Evolutionary conservation across 2,329 filamentous ascomycete genomes (phyloP), one percentile per base, ranked within the genome.

Genomic region (Purpureocillium lavendulum): DNA sequence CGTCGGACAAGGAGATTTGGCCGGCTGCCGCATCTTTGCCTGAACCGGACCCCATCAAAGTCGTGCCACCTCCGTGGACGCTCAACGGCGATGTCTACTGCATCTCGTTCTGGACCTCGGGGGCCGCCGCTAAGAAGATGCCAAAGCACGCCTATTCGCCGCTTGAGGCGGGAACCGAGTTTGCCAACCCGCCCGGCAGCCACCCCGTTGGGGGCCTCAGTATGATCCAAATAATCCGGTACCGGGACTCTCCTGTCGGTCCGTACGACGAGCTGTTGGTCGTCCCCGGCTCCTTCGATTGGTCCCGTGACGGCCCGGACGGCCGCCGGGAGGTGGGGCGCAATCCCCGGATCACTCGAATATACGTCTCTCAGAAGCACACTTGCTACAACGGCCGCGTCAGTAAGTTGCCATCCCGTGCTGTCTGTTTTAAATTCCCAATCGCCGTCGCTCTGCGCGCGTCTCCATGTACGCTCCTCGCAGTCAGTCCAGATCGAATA

Each of bases 261-360:
- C 61, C 70, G 0, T 76, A 77, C 41, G 72, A 76, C 45, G 72
- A 76, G 53, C 50, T 76, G 40, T 54, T 71, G 18, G 47, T 75
- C 24, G 53, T 62, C 3, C 71, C 72, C 0, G 71, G 72, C 1
- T 57, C 50, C 29, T 73, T 67, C 42, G 58, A 61, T 12, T 68
- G 67, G 44, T 55, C 58, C 10, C 55, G 62, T 16, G 62, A 61
- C 16, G 53, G 59, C 30, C 55, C 57, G 12, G 48, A 56, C 17
- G 52, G 53, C 8, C 56, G 52, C 6, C 61, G 50, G 44, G 61
- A 48, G 40, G 60, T 51, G 40, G 59, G 54, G 30, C 45, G 43
- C 36, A 66, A 62, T 36, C 49, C 58, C 7, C 59, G 67, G 28
- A 65, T 73, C 46, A 71, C 71, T n/a, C 62, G 70, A 16, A 71